A percentile compares a stretch with the other conserved stretches of the same genome.
Conservation (phyloP, 2,329 filamentous ascomycete species). For the Macroventuria anomochaeta region DNA sequence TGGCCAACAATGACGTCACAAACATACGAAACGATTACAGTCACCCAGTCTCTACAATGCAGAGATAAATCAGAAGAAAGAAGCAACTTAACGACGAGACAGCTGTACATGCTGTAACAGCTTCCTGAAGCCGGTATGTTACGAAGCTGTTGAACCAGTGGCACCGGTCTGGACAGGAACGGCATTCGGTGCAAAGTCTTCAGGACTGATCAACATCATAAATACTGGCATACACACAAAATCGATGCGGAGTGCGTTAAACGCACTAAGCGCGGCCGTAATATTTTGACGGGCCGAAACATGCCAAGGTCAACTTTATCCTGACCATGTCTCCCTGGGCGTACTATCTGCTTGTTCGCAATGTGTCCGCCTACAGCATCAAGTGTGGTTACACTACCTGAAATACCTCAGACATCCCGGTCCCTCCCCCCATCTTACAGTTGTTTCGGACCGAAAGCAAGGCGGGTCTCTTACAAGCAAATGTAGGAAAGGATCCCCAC, state of each 20-base stretch:
- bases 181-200: too few relatives aligned
- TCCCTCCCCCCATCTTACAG: neutral
- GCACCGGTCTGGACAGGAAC: too few relatives aligned
- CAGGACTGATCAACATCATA: too few relatives aligned
- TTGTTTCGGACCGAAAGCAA: neutral
- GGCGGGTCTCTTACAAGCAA: neutral
- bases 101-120: too few relatives aligned
- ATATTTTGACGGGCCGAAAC: neutral
- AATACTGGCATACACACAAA: too few relatives aligned
- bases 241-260: neutral
- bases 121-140: too few relatives aligned
- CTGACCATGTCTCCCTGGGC: neutral
- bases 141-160: too few relatives aligned
- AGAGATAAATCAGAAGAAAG: too few relatives aligned
- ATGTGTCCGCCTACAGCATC: neutral
- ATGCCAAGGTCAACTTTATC: neutral
- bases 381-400: conserved; percentile 3
- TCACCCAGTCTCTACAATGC: neutral
- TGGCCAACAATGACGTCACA: neutral
- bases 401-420: too few relatives aligned
- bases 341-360: neutral
- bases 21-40: neutral
- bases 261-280: neutral
- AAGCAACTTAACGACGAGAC: too few relatives aligned
- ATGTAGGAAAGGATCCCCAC: too few relatives aligned